Percentiles rank a stretch among this genome's conserved stretches.
Conservation (phyloP, 2,329 filamentous ascomycete species). For the Fusarium multiceps region DNA sequence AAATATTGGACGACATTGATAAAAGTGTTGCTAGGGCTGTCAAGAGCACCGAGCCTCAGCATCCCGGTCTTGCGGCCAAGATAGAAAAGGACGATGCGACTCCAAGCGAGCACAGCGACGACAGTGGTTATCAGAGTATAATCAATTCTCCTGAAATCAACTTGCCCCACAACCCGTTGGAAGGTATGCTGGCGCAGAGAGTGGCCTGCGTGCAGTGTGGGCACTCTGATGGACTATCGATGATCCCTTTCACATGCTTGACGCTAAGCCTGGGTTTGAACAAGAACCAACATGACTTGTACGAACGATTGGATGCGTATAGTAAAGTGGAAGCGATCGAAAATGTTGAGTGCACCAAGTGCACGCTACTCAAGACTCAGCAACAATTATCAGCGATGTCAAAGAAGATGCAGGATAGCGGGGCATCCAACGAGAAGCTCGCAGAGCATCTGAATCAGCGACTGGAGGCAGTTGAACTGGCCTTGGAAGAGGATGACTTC, state of each 20-base stretch:
- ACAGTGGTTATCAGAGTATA: constrained; percentile 67
- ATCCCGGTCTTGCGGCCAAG: constrained; percentile 56
- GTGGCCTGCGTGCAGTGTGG: constrained; percentile 89
- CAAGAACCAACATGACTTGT: constrained; percentile 73
- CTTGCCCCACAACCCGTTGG: constrained; percentile 77
- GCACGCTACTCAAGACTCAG: constrained; percentile 76
- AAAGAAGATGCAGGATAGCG: constrained; percentile 52
- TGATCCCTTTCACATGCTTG: constrained; percentile 94
- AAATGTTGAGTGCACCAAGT: constrained; percentile 91
- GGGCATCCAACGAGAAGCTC: constrained; percentile 60
- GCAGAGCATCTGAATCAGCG: constrained; percentile 62
- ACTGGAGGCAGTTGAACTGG: constrained; percentile 73
- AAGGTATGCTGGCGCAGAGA: constrained; percentile 87
- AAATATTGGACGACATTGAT: constrained; percentile 86
- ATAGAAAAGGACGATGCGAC: constrained; percentile 55
- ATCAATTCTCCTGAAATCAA: constrained; percentile 52
- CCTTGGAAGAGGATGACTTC: constrained; percentile 83
- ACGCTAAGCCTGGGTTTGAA: constrained; percentile 82
- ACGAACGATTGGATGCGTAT: constrained; percentile 85
- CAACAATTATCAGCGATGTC: constrained; percentile 61
- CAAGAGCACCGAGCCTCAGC: constrained; percentile 42
- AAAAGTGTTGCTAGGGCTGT: constrained; percentile 72
- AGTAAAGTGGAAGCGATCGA: constrained; percentile 86
- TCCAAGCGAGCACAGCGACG: constrained; percentile 64
- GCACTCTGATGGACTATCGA: constrained; percentile 85